Evolutionary conservation across 2,329 filamentous ascomycete genomes (phyloP).

Genomic region (Botrytis paeoniae): DNA sequence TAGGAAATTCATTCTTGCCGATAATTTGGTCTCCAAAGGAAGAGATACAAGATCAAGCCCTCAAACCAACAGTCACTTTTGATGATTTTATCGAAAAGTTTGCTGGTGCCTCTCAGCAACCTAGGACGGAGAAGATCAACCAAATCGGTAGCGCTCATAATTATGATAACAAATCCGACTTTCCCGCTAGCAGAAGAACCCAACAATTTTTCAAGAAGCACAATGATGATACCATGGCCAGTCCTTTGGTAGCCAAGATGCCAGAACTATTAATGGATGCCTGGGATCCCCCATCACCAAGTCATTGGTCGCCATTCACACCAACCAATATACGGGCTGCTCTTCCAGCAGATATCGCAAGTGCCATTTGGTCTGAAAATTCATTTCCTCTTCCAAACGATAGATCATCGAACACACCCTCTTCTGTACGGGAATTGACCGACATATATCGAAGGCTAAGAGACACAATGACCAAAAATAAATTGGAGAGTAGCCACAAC

Average conservation of each 20-base stretch:
- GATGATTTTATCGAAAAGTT: conserved; percentile 41
- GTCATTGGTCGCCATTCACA: conserved; percentile 19
- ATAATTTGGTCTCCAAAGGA: conserved; percentile 94
- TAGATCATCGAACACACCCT: conserved; percentile 41
- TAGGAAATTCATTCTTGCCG: conserved; percentile 91
- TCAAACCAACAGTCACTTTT: conserved; percentile 61
- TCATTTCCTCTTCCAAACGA: conserved; percentile 41
- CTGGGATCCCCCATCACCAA: conserved; percentile 34
- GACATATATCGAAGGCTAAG: conserved; percentile 59
- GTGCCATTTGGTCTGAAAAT: conserved; percentile 27
- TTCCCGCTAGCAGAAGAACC: conserved; percentile 20
- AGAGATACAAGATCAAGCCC: conserved; percentile 73
- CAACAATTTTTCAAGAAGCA: conserved; percentile 32
- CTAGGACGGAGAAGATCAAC: conserved; percentile 24
- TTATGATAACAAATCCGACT: conserved; percentile 9
- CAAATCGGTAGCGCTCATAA: conserved; percentile 13
- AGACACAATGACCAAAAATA: conserved; percentile 56
- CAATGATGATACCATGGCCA: conserved; percentile 29
- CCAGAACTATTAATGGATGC: conserved; percentile 35
- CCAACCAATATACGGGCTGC: conserved; percentile 22
- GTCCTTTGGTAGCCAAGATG: conserved; percentile 29
- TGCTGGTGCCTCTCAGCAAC: conserved; percentile 16
- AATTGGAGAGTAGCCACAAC: conserved; percentile 41
- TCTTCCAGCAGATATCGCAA: conserved; percentile 34
- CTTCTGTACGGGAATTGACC: conserved; percentile 52